A percentile compares a stretch with the other conserved stretches of the same genome.
Evolutionary conservation across 2,329 filamentous ascomycete species (phyloP).

Genomic region (Fusarium duplospermum): DNA sequence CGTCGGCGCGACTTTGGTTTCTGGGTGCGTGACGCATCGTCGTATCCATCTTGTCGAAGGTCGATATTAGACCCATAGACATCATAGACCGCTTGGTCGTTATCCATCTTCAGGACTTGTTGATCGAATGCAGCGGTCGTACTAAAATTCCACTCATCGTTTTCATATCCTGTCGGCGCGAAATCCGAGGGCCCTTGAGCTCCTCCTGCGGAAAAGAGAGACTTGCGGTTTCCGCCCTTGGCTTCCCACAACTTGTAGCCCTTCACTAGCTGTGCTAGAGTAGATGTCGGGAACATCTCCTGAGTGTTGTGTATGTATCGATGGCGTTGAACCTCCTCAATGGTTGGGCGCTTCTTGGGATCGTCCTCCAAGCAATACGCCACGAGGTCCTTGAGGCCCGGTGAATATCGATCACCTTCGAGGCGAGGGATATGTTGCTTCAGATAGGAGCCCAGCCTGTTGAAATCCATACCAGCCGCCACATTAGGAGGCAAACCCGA

Average conservation of each 20-base stretch:
- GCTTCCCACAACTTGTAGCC: constrained; percentile 82
- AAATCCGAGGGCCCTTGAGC: constrained; percentile 64
- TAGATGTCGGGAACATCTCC: constrained; percentile 71
- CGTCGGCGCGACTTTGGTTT: constrained; percentile 66
- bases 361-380: constrained; percentile 79
- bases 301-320: constrained; percentile 74
- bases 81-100: constrained; percentile 70
- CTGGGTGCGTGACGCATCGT: constrained; percentile 63
- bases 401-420: constrained; percentile 77
- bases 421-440: constrained; percentile 74
- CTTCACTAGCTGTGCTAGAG: constrained; percentile 73
- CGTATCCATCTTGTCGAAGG: constrained; percentile 57
- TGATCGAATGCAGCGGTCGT: constrained; percentile 74
- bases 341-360: constrained; percentile 74
- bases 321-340: constrained; percentile 76
- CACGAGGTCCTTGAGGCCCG: constrained; percentile 75
- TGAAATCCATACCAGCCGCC: constrained; percentile 59
- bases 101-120: constrained; percentile 63
- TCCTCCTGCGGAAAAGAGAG: constrained; percentile 70
- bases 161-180: constrained; percentile 57
- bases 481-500: constrained; percentile 81
- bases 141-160: constrained; percentile 76
- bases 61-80: constrained; percentile 70
- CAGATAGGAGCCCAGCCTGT: constrained; percentile 67
- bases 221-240: constrained; percentile 76